Base-by-base conservation (phyloP, 345 rosid genomes). In the Eutrema heterophyllum region DNA sequence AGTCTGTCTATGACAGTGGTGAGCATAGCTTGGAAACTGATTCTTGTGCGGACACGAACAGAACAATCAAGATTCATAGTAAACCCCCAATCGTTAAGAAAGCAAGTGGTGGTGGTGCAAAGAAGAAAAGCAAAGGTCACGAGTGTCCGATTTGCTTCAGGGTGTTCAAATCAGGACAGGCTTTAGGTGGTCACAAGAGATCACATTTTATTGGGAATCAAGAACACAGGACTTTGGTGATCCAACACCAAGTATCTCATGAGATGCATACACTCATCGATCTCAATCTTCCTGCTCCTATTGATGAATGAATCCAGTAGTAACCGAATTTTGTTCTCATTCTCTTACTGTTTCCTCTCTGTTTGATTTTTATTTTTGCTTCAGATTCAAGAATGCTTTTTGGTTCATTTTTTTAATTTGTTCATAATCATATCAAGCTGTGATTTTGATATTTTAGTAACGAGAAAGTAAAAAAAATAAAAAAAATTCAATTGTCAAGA, bases 151-250 rank as follows among this genome's bases (percentile, higher is more conserved):
- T 94, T 74, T 94, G 97, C 81, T 89, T 74, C 67, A 88, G 86
- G 81, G 89, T 88, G 54, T 94, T 94, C 76, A 83, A 83, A 76
- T 94, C 98, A 27, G 98, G 96, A 56, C 98, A 94, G 70, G 98
- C 98, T 15, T 78, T 94, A 68, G 98, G 96, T 40, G 97, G 98
- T 30, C 98, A 94, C 78, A 94, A 94, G 86, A 85, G 97, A 83
- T 91, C 98, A 78, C 98, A 94, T 82, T 94, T 94, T 62, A 75
- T 80, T 64, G 98, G 90, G 50, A 81, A 83, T 58, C 84, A 77
- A 12, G 86, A 85, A 51, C 85, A 83, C 75, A 84, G 78, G 76
- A 78, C 87, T 13, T 63, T 85, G 65, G 84, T 84, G 70, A 76
- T 87, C 32, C 80, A 78, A 74, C 85, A 82, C 21, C 81, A 86